phyloP scores from a whole-genome alignment of 2,329 filamentous ascomycete species.

The Madurella fahalii region DNA sequence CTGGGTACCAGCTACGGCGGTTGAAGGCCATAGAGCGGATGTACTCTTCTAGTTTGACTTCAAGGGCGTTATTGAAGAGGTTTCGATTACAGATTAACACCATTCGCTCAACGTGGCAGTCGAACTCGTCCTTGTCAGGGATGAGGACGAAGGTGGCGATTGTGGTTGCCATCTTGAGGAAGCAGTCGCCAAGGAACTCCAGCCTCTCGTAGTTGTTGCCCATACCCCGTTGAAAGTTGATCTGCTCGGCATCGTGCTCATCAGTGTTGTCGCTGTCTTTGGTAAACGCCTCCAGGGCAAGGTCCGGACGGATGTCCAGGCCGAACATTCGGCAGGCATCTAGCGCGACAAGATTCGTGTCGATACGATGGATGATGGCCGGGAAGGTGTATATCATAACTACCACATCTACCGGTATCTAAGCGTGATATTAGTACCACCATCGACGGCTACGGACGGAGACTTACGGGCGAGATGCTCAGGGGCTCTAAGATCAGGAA shows the following conservation, averaged over 20 bases:
- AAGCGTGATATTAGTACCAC: conserved; percentile 18
- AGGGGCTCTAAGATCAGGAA: conserved; percentile 76
- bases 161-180: conserved; percentile 92
- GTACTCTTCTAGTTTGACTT: conserved; percentile 64
- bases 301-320: conserved; percentile 57
- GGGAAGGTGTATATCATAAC: conserved; percentile 73
- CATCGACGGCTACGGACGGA: not conserved
- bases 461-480: conserved; percentile 67
- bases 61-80: conserved; percentile 70
- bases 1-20: conserved; percentile 83
- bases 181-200: conserved; percentile 89
- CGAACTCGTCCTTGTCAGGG: conserved; percentile 75
- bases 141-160: conserved; percentile 77
- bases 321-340: conserved; percentile 67
- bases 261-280: conserved; percentile 86
- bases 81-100: conserved; percentile 86
- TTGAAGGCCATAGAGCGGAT: conserved; percentile 82
- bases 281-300: conserved; percentile 85
- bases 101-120: conserved; percentile 90
- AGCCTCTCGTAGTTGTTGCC: conserved; percentile 91
- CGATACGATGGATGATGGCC: conserved; percentile 77
- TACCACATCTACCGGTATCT: conserved; percentile 68
- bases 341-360: conserved; percentile 73
- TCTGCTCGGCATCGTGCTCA: conserved; percentile 62
- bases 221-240: conserved; percentile 81